Base-by-base conservation (phyloP, 345 rosid species). In the Ceriops decandra region DNA sequence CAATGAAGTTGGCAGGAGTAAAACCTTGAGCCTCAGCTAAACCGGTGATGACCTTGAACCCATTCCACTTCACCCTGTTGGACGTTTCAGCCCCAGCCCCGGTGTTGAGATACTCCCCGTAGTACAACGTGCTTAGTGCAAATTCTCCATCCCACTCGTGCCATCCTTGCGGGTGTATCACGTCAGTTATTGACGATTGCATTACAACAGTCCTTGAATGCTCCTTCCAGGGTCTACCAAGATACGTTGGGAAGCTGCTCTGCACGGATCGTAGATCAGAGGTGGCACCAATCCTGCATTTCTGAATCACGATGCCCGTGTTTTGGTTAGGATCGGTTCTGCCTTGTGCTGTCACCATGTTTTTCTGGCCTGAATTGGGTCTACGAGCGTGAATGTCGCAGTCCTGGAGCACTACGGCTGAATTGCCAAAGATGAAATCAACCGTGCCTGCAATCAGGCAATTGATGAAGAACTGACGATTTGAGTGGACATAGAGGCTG, bases 341-440 rank as follows among this genome's bases (percentile, higher is more conserved):
- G 66, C 98, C 98, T 53, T 93, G 98, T 5, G 98, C 98, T 0
- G 98, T 93, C 52, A 93, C 82, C 98, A 93, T 93, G 80, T 91
- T 93, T 65, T 89, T 93, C 81, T 93, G 98, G 15, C 97, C 97
- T 0, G 97, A 67, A 10, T 81, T 72, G 8, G 98, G 98, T 1
- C 65, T 77, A 7, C 98, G 93, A 13, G 97, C 98, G 38, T 91
- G 97, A 73, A 93, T 93, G 79, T 93, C 97, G 13, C 97, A 93
- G 59, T 89, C 80, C 52, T 85, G 92, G 7, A 89, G 26, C 7
- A 87, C 88, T 0, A 73, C 92, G 0, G 86, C 96, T 0, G 82
- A 80, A 36, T 89, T 89, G 28, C 96, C 96, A 15, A 89, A 89
- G 46, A 89, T 93, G 83, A 93, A 93, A 24, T 93, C 98, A 0